A percentile compares a stretch with the other conserved stretches of the same genome.
phyloP scores from a whole-genome alignment of 208 protist species.

The Borovskyia barvae region DNA sequence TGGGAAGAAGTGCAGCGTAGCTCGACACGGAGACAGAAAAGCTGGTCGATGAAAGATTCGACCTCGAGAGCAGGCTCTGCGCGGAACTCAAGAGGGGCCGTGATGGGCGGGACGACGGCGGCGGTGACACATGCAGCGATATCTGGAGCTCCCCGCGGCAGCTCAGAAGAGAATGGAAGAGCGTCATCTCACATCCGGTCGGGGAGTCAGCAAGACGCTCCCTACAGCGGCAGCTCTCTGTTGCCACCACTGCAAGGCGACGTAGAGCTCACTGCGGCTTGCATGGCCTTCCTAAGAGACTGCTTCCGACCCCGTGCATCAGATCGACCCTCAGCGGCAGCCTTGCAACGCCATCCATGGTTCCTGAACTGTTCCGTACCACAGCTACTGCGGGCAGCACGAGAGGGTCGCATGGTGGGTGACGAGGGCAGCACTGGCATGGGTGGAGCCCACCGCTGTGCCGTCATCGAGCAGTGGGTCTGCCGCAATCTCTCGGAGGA shows the following conservation, averaged over 20 bases:
- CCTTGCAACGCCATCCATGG: slow-evolving; percentile 53
- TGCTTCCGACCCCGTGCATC: slow-evolving; percentile 54
- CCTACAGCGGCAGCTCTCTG: too few relatives aligned
- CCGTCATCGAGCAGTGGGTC: slow-evolving; percentile 55
- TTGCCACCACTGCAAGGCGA: slow-evolving; percentile 37
- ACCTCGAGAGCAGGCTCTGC: too few relatives aligned
- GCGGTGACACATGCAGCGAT: background rate
- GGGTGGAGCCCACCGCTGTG: slow-evolving; percentile 11
- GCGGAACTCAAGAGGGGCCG: background rate
- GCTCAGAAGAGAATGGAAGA: background rate
- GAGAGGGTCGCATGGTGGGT: slow-evolving; percentile 2
- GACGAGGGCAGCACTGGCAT: background rate
- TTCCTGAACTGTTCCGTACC: slow-evolving; percentile 38
- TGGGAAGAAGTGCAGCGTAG: background rate
- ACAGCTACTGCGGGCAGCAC: slow-evolving; percentile 20
- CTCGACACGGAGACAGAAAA: too few relatives aligned
- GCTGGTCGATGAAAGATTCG: too few relatives aligned
- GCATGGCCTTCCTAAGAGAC: slow-evolving; percentile 41
- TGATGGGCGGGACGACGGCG: background rate
- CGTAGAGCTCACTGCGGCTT: slow-evolving; percentile 26
- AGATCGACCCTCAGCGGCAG: slow-evolving; percentile 42
- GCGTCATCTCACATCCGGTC: too few relatives aligned
- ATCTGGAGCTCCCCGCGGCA: background rate
- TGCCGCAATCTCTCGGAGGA: slow-evolving; percentile 47
- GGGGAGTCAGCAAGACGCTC: too few relatives aligned